Evolutionary conservation across 495 filamentous ascomycete genomes (phyloP).

Genomic region (Penicillium mononematosum): DNA sequence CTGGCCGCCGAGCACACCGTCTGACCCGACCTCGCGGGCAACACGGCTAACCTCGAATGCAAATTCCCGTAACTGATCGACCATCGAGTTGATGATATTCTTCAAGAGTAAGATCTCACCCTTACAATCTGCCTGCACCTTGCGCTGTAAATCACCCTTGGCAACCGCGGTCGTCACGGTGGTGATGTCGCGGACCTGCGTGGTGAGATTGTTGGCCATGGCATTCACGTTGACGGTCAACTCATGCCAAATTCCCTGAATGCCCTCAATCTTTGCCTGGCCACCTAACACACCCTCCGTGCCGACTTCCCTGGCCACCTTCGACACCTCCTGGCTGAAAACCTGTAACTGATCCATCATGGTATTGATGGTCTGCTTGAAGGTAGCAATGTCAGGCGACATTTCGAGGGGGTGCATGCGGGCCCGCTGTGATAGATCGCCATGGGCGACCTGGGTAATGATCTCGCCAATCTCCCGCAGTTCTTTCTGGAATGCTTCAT

Average conservation of each 20-base stretch:
- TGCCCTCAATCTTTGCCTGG: conserved; percentile 82
- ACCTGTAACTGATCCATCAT: conserved; percentile 96
- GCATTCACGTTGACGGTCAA: conserved; percentile 91
- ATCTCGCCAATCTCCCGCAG: conserved; percentile 90
- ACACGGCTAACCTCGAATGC: conserved; percentile 91
- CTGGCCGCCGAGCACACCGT: conserved; percentile 84
- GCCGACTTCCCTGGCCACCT: conserved; percentile 86
- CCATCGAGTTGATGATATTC: conserved; percentile 92
- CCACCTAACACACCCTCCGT: conserved; percentile 88
- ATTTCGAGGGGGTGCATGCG: conserved; percentile 86
- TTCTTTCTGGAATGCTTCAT: conserved; percentile 91
- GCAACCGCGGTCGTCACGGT: conserved; percentile 91
- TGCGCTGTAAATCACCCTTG: conserved; percentile 83
- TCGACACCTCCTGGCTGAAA: conserved; percentile 88
- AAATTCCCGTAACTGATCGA: conserved; percentile 87
- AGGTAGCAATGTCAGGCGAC: conserved; percentile 90
- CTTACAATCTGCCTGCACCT: conserved; percentile 86
- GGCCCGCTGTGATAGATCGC: conserved; percentile 89
- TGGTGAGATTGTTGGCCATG: conserved; percentile 87
- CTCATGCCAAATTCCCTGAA: conserved; percentile 92
- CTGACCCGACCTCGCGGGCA: conserved; percentile 84
- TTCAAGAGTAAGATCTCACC: conserved; percentile 88
- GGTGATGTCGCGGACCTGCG: conserved; percentile 89
- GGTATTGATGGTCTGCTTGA: conserved; percentile 85
- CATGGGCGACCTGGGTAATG: conserved; percentile 82